These are phyloP conservation scores for Trichoderma semiorbis DNA, from an alignment of 2,329 filamentous ascomycete species.

Conservation along the genomic window DNA sequence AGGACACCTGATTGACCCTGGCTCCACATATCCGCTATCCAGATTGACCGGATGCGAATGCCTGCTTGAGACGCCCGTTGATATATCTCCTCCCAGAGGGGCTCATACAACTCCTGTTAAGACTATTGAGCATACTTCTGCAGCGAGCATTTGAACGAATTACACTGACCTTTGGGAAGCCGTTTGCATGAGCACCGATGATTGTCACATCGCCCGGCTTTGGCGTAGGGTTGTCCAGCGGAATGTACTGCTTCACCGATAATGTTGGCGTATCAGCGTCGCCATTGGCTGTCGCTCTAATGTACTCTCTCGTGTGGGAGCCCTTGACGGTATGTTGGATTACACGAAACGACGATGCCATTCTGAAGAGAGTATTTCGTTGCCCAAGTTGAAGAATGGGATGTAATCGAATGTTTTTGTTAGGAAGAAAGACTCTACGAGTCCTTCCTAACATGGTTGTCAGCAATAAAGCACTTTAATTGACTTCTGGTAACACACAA, in stretches of 20 bases:
- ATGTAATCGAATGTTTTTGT: background rate
- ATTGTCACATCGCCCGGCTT: background rate
- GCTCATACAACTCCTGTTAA: background rate
- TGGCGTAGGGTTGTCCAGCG: background rate
- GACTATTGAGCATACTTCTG: background rate
- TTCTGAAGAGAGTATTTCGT: background rate
- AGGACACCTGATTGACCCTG: background rate
- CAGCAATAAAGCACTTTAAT: background rate
- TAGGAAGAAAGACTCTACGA: background rate
- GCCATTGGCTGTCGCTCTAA: background rate
- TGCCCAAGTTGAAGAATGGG: background rate
- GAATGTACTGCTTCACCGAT: background rate
- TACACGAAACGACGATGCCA: background rate
- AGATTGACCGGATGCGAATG: background rate
- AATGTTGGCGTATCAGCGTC: background rate
- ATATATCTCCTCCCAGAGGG: background rate
- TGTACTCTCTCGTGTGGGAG: background rate
- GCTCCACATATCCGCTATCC: background rate
- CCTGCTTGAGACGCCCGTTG: background rate
- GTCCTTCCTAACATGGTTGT: background rate
- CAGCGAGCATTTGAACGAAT: background rate
- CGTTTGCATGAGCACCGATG: background rate
- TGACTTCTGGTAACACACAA: background rate
- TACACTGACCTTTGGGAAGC: background rate
- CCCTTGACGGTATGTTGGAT: background rate